phyloP scores from a whole-genome alignment of 1,284 basidiomycete species.

The Puccinia horiana region DNA sequence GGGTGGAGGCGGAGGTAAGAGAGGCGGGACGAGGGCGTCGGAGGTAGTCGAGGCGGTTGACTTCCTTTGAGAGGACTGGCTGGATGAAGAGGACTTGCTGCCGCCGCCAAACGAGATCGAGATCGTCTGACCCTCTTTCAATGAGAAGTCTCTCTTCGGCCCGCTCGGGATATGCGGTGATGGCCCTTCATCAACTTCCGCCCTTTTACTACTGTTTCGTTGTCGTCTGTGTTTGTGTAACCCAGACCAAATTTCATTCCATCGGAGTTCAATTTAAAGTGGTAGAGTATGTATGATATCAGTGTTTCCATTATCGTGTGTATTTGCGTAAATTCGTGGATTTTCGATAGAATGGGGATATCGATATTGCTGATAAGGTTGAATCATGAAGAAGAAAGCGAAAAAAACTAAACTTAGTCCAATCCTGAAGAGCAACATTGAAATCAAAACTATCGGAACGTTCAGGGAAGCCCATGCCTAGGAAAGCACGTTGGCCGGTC shows the following conservation, averaged over 20 bases:
- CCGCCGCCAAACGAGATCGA: conserved; percentile 82
- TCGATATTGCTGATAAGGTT: not conserved
- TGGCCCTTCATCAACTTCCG: conserved; percentile 50
- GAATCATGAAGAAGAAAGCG: conserved; percentile 9
- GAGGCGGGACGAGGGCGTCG: conserved; percentile 3
- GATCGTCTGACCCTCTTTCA: conserved; percentile 96
- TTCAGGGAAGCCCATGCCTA: conserved; percentile 90
- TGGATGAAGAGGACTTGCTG: not conserved
- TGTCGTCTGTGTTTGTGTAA: conserved; percentile 13
- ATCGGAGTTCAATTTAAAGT: conserved; percentile 29
- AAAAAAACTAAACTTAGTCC: conserved; percentile 71
- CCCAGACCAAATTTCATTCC: not conserved
- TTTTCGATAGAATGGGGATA: not conserved
- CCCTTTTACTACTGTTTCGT: not conserved
- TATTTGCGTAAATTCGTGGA: too few species aligned
- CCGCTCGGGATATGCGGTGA: conserved; percentile 65
- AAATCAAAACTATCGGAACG: conserved; percentile 91
- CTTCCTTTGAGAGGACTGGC: not conserved
- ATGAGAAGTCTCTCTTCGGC: conserved; percentile 88
- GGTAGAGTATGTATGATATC: conserved; percentile 51
- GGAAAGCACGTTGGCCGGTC: conserved; percentile 77
- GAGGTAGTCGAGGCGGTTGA: not conserved
- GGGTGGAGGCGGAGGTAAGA: conserved; percentile 44
- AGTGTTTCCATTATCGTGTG: not conserved
- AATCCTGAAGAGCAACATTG: conserved; percentile 92